Evolutionary conservation across 1,139 yeast genomes (phyloP).

Genomic region (Yamadazyma triangularis): DNA sequence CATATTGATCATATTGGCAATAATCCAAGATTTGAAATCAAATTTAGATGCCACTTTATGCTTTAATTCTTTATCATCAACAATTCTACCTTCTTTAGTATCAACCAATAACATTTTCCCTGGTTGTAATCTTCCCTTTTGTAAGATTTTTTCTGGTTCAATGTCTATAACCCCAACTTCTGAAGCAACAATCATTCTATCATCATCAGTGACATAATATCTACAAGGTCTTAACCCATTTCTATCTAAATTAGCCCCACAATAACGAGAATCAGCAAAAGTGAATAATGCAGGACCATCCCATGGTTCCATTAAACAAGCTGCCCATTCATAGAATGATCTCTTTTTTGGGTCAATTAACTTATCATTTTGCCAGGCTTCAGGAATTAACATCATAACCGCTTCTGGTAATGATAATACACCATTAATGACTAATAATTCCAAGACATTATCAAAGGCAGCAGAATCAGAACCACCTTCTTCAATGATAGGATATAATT

Average conservation of each 20-base stretch:
- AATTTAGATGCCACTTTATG: slow-evolving; percentile 73
- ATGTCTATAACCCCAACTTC: slow-evolving; percentile 96
- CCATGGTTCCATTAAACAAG: slow-evolving; percentile 99
- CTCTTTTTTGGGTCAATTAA: slow-evolving; percentile 85
- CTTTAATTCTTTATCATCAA: slow-evolving; percentile 88
- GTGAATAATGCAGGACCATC: slow-evolving; percentile 98
- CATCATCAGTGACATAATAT: slow-evolving; percentile 91
- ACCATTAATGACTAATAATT: slow-evolving; percentile 86
- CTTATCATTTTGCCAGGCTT: slow-evolving; percentile 92
- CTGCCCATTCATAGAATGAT: slow-evolving; percentile 99
- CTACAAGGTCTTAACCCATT: slow-evolving; percentile 98
- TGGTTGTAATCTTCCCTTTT: slow-evolving; percentile 92
- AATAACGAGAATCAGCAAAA: slow-evolving; percentile 94
- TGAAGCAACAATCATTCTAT: slow-evolving; percentile 94
- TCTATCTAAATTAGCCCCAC: slow-evolving; percentile 97
- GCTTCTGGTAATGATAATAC: slow-evolving; percentile 93
- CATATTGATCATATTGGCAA: slow-evolving; percentile 80
- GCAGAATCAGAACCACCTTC: slow-evolving; percentile 99
- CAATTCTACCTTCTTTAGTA: slow-evolving; percentile 87
- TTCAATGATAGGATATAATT: slow-evolving; percentile 90
- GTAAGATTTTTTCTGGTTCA: slow-evolving; percentile 75
- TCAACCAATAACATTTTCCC: slow-evolving; percentile 96
- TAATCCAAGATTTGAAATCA: slow-evolving; percentile 92
- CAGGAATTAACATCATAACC: slow-evolving; percentile 95
- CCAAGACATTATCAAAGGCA: slow-evolving; percentile 93